Conservation (phyloP, 2,329 filamentous ascomycete species). For the Xylariaceae sp. region DNA sequence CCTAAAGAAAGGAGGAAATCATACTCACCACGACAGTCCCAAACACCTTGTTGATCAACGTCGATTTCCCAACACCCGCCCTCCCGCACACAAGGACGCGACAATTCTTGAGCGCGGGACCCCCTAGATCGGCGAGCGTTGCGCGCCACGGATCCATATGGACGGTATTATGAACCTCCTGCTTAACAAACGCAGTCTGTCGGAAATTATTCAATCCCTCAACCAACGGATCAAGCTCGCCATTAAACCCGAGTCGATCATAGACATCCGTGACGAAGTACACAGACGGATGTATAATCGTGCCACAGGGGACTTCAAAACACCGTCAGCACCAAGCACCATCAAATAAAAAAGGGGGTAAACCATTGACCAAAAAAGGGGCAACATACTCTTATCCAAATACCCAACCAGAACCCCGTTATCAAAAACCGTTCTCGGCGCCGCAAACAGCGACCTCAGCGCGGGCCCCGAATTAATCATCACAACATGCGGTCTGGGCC, state of each 20-base stretch:
- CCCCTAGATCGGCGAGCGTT: slow-evolving; percentile 17
- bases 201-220: slow-evolving; percentile 21
- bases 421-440: slow-evolving; percentile 18
- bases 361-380: background rate
- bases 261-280: slow-evolving; percentile 23
- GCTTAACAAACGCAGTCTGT: slow-evolving; percentile 14
- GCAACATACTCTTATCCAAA: slow-evolving; percentile 17
- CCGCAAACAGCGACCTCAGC: slow-evolving; percentile 17
- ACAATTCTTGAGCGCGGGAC: slow-evolving; percentile 20
- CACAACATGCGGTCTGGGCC: slow-evolving; percentile 20
- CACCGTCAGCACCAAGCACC: slow-evolving; percentile 5
- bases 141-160: slow-evolving; percentile 23
- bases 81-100: slow-evolving; percentile 28
- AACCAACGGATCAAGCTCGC: slow-evolving; percentile 15
- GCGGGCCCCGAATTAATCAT: slow-evolving; percentile 21
- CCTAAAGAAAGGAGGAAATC: background rate
- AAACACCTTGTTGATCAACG: slow-evolving; percentile 28
- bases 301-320: slow-evolving; percentile 20
- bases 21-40: slow-evolving; percentile 22
- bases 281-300: slow-evolving; percentile 24
- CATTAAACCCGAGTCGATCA: slow-evolving; percentile 19
- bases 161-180: slow-evolving; percentile 12
- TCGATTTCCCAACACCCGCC: slow-evolving; percentile 29
- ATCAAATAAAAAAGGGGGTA: background rate
- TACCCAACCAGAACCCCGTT: slow-evolving; percentile 18